Percentiles rank a stretch among this genome's conserved stretches.
Conservation (phyloP, 1,284 basidiomycete genomes). For the Butyriboletus appendiculatus region DNA sequence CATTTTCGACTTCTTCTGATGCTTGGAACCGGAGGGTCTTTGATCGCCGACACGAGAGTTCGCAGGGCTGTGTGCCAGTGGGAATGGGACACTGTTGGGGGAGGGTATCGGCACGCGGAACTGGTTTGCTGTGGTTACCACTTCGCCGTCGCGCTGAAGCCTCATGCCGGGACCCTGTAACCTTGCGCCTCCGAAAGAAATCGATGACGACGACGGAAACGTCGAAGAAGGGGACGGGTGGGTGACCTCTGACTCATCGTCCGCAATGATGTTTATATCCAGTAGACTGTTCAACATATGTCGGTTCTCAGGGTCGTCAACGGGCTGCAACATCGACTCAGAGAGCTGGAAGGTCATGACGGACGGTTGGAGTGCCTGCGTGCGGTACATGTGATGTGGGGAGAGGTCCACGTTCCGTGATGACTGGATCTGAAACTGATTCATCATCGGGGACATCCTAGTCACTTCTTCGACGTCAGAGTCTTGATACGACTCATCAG, state of each 20-base stretch:
- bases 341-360: conserved; percentile 37
- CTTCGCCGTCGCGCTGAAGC: conserved; percentile 21
- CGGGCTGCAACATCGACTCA: conserved; percentile 22
- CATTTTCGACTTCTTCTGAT: conserved; percentile 49
- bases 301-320: conserved; percentile 33
- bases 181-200: conserved; percentile 4
- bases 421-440: conserved; percentile 32
- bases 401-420: conserved; percentile 9
- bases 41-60: conserved; percentile 11
- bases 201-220: conserved; percentile 3
- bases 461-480: conserved; percentile 32
- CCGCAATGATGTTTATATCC: conserved; percentile 19
- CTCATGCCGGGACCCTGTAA: conserved; percentile 33
- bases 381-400: conserved; percentile 3
- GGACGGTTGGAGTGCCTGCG: conserved; percentile 25
- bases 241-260: conserved; percentile 14
- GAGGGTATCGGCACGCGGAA: conserved; percentile 13
- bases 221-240: conserved; percentile 6
- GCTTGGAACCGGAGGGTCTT: conserved; percentile 10
- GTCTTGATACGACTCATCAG: conserved; percentile 35
- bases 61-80: conserved; percentile 10
- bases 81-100: conserved; percentile 3
- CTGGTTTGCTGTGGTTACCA: conserved; percentile 11
- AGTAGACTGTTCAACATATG: conserved; percentile 18
- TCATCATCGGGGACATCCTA: conserved; percentile 37